Base-by-base conservation (phyloP, 495 filamentous ascomycete species). In the Trichocladium uniseriatum region DNA sequence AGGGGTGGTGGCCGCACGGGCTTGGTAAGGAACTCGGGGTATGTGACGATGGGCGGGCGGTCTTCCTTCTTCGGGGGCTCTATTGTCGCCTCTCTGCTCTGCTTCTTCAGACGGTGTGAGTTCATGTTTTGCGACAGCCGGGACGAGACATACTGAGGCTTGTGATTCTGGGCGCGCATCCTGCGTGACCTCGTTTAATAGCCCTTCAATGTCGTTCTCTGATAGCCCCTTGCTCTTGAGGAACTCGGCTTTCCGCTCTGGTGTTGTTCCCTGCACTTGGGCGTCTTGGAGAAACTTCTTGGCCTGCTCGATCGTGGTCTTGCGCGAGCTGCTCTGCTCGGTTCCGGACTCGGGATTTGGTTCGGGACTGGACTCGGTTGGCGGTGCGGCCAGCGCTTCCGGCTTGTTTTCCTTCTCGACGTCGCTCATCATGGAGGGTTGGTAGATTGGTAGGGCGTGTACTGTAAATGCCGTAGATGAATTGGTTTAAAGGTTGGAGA, bases 21-120 rank as follows among this genome's bases (percentile, higher is more conserved):
- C 27, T 84, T 86, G 18, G 74, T 72, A 55, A 97, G 81, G 68
- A 95, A 96, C 66, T 98, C 92, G 40, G 92, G 92, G 68, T 96
- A 97, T 20, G 92, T 98, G 59, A 97, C 84, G 55, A 98, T 89
- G n/a, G 91, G 94, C 19, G 88, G 78, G 18, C 80, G 69, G 52
- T 84, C 78, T 52, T 66, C 55, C 41, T 68, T 55, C 16, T 56
- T 37, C 48, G 48, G 55, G 32, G 54, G 47, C 43, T 22, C 51
- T 52, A 45, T 54, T 42, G 38, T 52, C 18, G 29, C 37, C 36
- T 51, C 38, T 19, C 22, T 38, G 18, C 10, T 8, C 27, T 51
- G 52, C 27, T 34, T 49, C 52, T 45, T 55, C 35, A 44, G 22
- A 53, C 28, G 43, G 42, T 38, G 57, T 51, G 3, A 51, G 49